Percentiles rank a stretch among this genome's conserved stretches.
Evolutionary conservation across 2,329 filamentous ascomycete species (phyloP).

Genomic region (Zalaria sp.): DNA sequence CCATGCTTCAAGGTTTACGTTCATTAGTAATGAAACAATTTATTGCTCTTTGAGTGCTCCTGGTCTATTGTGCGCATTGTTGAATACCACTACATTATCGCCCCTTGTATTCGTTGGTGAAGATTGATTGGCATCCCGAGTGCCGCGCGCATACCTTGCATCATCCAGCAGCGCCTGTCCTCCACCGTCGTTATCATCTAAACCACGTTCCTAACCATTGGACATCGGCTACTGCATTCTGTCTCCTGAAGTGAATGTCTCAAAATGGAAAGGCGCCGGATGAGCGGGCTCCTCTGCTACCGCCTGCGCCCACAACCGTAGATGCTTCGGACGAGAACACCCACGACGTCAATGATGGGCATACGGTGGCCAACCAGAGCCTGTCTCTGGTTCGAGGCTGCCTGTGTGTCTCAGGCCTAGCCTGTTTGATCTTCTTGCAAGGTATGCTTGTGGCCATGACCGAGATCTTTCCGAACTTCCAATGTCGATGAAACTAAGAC

Average conservation of each 20-base stretch:
- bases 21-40: no score
- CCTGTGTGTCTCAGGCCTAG: conserved; percentile 11
- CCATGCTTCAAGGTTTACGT: no score
- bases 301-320: conserved; percentile 8
- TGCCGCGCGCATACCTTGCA: no score
- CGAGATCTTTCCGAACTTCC: background rate
- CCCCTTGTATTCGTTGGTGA: no score
- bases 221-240: no score
- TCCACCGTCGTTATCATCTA: no score
- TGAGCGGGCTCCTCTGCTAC: conserved; percentile 11
- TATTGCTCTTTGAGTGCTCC: no score
- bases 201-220: no score
- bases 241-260: background rate
- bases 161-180: no score
- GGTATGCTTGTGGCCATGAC: background rate
- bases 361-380: conserved; percentile 1
- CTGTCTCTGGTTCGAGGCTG: conserved; percentile 4
- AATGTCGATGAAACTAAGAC: background rate
- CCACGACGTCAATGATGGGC: conserved; percentile 1
- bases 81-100: no score
- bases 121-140: no score
- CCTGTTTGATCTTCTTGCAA: conserved; percentile 20
- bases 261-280: conserved; percentile 7
- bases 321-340: conserved; percentile 8
- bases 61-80: no score